Evolutionary conservation across 2,329 filamentous ascomycete genomes (phyloP), one percentile per base, ranked within the genome.

Genomic region (Claviceps lovelessii): DNA sequence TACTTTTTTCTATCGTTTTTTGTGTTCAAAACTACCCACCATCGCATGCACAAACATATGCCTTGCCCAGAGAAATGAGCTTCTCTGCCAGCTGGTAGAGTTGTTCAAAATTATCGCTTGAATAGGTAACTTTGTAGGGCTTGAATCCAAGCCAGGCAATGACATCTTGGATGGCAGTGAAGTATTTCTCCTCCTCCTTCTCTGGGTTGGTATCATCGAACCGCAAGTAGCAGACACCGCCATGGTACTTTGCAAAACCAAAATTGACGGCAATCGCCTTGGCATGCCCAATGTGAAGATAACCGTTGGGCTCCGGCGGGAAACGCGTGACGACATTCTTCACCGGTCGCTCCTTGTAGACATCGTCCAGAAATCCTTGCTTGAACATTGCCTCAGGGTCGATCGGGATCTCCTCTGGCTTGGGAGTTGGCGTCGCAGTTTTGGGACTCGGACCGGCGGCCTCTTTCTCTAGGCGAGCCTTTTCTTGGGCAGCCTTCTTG

Each of bases 251-350:
- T 15, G 93, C 91, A 67, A 96, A 97, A 7, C 91, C 91, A 71
- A 97, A 97, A 72, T 97, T 96, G 69, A 97, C 83, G 0, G 89
- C 86, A 68, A 97, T 96, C 28, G 93, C 91, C 73, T 97, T 97
- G 60, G 86, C 87, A 67, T 97, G 93, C 23, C 91, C 91, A 61
- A 97, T 86, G 66, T 96, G 90, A 10, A 96, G 79, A 67, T 86
- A 96, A 54, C 91, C 93, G 68, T 97, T 97, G 50, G 93, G 93
- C 71, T 91, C 87, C 23, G 87, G 87, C 2, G 87, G 87, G 65
- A 91, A 90, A 61, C 86, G 81, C 4, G 86, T 90, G 51, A 84
- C 70, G 23, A 85, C 81, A 15, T 74, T 71, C 60, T 78, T 79
- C 48, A 75, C 73, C 2, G 83, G 83, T 51, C 81, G 77, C 68